These are phyloP conservation scores for Pseudognaphalium luteoalbum DNA, from an alignment of 129 eudicot genomes.

Conservation along the genomic window DNA sequence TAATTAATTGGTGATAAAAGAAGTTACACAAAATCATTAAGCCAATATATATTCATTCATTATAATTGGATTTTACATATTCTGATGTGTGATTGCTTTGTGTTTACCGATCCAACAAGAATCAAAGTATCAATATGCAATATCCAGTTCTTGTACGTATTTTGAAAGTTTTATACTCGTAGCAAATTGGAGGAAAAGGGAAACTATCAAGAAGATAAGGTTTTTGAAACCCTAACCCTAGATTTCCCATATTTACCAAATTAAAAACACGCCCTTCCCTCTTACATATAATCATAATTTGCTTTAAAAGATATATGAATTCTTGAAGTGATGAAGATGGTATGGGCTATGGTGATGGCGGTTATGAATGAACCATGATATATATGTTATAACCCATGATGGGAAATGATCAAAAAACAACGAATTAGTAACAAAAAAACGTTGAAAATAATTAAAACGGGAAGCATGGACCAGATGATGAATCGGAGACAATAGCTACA, in stretches of 20 bases:
- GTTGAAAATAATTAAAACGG: neutral
- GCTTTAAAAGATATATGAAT: no score
- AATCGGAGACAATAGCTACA: slow-evolving; percentile 8
- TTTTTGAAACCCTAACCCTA: no score
- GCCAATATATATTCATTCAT: no score
- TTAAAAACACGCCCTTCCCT: neutral
- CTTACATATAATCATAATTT: neutral
- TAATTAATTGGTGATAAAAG: no score
- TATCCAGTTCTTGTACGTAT: neutral
- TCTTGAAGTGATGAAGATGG: neutral
- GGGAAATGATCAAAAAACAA: neutral
- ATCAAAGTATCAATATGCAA: no score
- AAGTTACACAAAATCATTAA: no score
- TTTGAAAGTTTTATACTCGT: neutral
- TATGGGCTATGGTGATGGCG: neutral
- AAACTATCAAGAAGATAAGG: no score
- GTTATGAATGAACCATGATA: slow-evolving; percentile 8
- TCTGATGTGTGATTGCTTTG: neutral
- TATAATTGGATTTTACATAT: no score
- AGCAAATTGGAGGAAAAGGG: neutral
- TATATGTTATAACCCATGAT: neutral
- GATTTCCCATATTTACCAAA: no score
- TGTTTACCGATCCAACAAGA: no score
- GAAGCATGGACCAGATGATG: slow-evolving; percentile 7
- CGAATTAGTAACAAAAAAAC: neutral